Conservation (phyloP, 1,284 basidiomycete species). For the Sporisorium iseilematis-ciliati region DNA sequence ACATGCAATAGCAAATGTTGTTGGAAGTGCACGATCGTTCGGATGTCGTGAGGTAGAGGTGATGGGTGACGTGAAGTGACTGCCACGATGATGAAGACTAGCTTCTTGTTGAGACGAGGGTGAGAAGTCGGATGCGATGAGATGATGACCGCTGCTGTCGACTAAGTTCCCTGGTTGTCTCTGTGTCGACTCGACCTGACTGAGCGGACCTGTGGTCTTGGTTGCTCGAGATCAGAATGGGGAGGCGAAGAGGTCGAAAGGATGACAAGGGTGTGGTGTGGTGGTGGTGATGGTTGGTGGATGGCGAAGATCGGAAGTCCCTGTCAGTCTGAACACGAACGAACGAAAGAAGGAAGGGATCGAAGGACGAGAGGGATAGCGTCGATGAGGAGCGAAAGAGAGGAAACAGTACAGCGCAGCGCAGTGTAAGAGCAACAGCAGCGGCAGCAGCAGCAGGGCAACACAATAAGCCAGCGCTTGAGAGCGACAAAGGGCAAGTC, state of each 20-base stretch:
- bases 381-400: slow-evolving; percentile 2
- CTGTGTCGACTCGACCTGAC: slow-evolving; percentile 12
- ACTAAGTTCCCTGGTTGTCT: slow-evolving; percentile 1
- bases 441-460: background rate
- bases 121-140: slow-evolving; percentile 1
- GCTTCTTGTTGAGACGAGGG: background rate
- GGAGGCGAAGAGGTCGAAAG: slow-evolving; percentile 3
- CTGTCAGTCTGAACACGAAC: slow-evolving; percentile 14
- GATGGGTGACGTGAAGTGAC: background rate
- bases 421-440: background rate
- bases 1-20: slow-evolving; percentile 6
- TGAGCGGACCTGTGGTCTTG: slow-evolving; percentile 13
- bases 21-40: background rate
- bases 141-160: slow-evolving; percentile 12
- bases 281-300: slow-evolving; percentile 7
- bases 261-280: slow-evolving; percentile 7
- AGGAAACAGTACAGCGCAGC: slow-evolving; percentile 4
- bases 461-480: background rate
- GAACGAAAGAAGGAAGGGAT: slow-evolving; percentile 21
- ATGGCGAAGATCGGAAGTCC: slow-evolving; percentile 18
- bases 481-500: background rate
- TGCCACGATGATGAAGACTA: background rate
- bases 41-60: slow-evolving; percentile 2
- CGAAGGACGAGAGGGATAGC: slow-evolving; percentile 8
- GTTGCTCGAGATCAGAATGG: background rate